Evolutionary conservation across 192 early-diverging fungal genomes (phyloP).

Genomic region (Entomortierella chlamydospora): DNA sequence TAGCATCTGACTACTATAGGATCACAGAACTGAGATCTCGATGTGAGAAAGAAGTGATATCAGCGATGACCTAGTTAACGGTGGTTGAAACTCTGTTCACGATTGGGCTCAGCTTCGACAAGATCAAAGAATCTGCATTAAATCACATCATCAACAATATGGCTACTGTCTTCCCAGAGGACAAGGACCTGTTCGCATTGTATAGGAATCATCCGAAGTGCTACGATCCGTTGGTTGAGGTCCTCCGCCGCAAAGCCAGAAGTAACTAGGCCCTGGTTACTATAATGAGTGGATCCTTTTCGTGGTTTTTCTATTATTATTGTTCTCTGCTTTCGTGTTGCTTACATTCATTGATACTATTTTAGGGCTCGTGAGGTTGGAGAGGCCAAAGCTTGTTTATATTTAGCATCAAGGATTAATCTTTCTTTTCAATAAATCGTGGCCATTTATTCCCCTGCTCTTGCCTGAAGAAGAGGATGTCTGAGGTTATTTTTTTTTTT

Average conservation of each 20-base stretch:
- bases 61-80: not conserved
- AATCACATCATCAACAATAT: slow-evolving; percentile 3
- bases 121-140: slow-evolving; percentile 2
- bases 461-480: too few species aligned
- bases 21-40: not conserved
- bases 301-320: too few species aligned
- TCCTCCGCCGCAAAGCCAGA: slow-evolving; percentile 8
- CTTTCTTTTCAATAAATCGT: too few species aligned
- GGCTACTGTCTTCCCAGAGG: not conserved
- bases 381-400: too few species aligned
- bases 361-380: too few species aligned
- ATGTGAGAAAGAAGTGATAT: not conserved
- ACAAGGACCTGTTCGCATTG: slow-evolving; percentile 4
- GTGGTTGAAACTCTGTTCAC: slow-evolving; percentile 1
- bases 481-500: too few species aligned
- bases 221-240: slow-evolving; percentile 6
- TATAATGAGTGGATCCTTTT: too few species aligned
- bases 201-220: slow-evolving; percentile 17
- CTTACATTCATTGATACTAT: too few species aligned
- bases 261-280: too few species aligned
- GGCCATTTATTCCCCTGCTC: too few species aligned
- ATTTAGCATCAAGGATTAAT: too few species aligned
- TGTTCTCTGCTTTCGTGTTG: too few species aligned
- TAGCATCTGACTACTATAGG: slow-evolving; percentile 1
- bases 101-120: not conserved